Base-by-base conservation (phyloP, 2,329 filamentous ascomycete species). In the Colletotrichum sp. region DNA sequence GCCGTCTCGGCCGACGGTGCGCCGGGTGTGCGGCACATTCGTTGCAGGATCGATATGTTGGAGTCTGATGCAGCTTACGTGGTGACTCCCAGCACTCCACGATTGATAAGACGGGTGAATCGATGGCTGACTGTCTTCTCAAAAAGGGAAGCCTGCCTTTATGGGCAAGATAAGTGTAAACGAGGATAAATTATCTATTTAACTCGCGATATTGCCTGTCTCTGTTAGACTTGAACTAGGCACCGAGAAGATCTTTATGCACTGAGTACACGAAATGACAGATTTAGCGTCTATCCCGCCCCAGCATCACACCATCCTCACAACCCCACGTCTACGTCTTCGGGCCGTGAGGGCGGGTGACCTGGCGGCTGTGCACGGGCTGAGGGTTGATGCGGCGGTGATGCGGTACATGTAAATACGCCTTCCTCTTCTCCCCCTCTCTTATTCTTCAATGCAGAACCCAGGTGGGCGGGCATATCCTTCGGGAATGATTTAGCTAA, bases 241-340 rank as follows among this genome's bases (percentile, higher is more conserved):
- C n/a, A n/a, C n/a, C n/a, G n/a, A n/a, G n/a, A n/a, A n/a, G n/a
- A n/a, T n/a, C n/a, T n/a, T n/a, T n/a, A n/a, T n/a, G n/a, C n/a
- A n/a, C n/a, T n/a, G n/a, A n/a, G n/a, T n/a, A n/a, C n/a, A n/a
- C n/a, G n/a, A n/a, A n/a, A n/a, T n/a, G n/a, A n/a, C n/a, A 7
- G n/a, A 61, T 4, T 12, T 61, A 13, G 0, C 1, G 14, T n/a
- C 57, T 10, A 24, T 24, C 9, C 9, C 18, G n/a, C 2, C 30
- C 0, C 59, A 32, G n/a, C 59, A 32, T 13, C 7, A 36, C 18
- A 21, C 1, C 9, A 24, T 2, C 59, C 16, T 34, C 30, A 4
- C 4, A 1, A 34, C 59, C 10, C 59, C 14, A 1, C 59, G 30
- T 21, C 30, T 34, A 0, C 12, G 59, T 0, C 59, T 34, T 0